Conservation (phyloP, 2,329 filamentous ascomycete species). For the Penicillium nordicum region DNA sequence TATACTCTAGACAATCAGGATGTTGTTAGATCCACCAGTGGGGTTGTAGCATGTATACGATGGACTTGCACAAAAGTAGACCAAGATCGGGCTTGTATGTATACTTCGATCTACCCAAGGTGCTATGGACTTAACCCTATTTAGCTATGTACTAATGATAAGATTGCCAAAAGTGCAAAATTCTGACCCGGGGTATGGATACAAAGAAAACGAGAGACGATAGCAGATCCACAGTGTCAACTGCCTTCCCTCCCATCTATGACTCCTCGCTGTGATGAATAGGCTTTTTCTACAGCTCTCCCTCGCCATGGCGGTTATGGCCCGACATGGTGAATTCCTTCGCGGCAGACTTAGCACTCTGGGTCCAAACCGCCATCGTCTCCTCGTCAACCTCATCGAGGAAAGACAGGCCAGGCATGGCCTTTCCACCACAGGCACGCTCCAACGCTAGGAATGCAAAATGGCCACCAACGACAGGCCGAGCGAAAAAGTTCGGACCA, state of each 20-base stretch:
- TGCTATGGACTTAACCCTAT: neutral
- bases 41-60: neutral
- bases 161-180: neutral
- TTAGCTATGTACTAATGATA: conserved; percentile 10
- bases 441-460: conserved; percentile 82
- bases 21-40: neutral
- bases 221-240: neutral
- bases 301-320: conserved; percentile 19
- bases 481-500: conserved; percentile 70
- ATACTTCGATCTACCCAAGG: neutral
- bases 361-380: conserved; percentile 21
- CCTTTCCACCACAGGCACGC: conserved; percentile 70
- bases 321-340: conserved; percentile 14
- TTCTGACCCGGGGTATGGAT: neutral
- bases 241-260: neutral
- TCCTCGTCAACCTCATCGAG: conserved; percentile 36
- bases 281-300: conserved; percentile 22
- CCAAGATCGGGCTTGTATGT: neutral
- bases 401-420: conserved; percentile 55
- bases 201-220: neutral
- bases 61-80: neutral
- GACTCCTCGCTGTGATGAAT: neutral
- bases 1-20: neutral
- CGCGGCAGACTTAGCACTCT: conserved; percentile 26
- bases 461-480: conserved; percentile 80